These are phyloP conservation scores for Curvularia sp. DNA, from an alignment of 2,329 filamentous ascomycete genomes.

Conservation along the genomic window DNA sequence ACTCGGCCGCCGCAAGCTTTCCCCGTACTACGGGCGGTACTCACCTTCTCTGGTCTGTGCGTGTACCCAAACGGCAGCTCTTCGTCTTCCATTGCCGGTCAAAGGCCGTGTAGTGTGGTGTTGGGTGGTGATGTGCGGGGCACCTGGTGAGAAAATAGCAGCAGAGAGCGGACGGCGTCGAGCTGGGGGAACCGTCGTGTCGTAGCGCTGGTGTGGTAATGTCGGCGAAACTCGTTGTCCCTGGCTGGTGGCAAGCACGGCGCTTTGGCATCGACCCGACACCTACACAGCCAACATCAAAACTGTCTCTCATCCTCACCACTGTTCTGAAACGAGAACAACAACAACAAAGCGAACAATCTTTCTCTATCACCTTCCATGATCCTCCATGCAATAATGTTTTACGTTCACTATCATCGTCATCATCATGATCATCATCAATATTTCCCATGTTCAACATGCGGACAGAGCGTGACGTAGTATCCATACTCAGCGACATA, in stretches of 20 bases:
- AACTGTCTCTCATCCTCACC: neutral
- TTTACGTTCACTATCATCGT: neutral
- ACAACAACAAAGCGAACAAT: neutral
- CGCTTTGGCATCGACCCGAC: slow-evolving; percentile 17
- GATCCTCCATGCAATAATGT: neutral
- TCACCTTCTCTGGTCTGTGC: slow-evolving; percentile 48
- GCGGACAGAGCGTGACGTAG: slow-evolving; percentile 2
- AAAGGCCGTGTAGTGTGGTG: neutral
- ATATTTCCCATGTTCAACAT: neutral
- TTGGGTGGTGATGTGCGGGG: slow-evolving; percentile 7
- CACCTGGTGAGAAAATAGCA: slow-evolving; percentile 4
- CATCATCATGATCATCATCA: neutral
- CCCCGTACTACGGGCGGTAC: slow-evolving; percentile 18
- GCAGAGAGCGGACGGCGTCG: slow-evolving; percentile 3
- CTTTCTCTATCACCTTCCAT: neutral
- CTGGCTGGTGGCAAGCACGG: slow-evolving; percentile 25
- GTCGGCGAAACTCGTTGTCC: slow-evolving; percentile 22
- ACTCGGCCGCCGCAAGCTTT: slow-evolving; percentile 9
- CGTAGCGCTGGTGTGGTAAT: slow-evolving; percentile 17
- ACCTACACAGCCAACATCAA: neutral
- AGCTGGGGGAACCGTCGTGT: slow-evolving; percentile 11
- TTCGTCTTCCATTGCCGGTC: slow-evolving; percentile 38
- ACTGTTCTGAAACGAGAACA: neutral
- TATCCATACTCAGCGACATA: neutral
- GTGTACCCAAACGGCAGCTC: slow-evolving; percentile 42